These are phyloP conservation scores for Lichtheimia ornata DNA, from an alignment of 371 early-diverging fungal genomes.

Conservation along the genomic window DNA sequence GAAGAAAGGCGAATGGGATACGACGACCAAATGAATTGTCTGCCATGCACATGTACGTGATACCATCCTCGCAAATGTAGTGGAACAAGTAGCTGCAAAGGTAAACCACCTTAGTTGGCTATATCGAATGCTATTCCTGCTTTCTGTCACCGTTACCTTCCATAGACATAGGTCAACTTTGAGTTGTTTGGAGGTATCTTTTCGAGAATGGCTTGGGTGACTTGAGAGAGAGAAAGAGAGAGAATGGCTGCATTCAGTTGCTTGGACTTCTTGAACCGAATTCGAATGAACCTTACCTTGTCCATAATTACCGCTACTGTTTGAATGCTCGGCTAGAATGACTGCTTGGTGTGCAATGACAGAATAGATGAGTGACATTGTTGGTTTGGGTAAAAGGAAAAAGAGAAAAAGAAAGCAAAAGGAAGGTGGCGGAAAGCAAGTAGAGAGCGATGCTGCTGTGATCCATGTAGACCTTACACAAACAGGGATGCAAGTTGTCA, in stretches of 20 bases:
- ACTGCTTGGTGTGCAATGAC: constrained; percentile 72
- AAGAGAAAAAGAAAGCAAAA: neutral
- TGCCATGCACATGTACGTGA: constrained; percentile 89
- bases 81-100: constrained; percentile 84
- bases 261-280: neutral
- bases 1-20: constrained; percentile 88
- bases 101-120: neutral
- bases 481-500: too few relatives aligned
- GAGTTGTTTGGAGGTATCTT: constrained; percentile 90
- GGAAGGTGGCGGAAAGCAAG: neutral
- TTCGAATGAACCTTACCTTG: constrained; percentile 27
- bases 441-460: too few relatives aligned
- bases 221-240: too few relatives aligned
- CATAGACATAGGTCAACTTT: constrained; percentile 90
- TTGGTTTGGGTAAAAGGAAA: neutral
- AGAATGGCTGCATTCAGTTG: neutral
- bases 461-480: too few relatives aligned
- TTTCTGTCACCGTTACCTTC: constrained; percentile 56
- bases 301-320: constrained; percentile 76
- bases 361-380: constrained; percentile 75
- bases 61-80: constrained; percentile 79
- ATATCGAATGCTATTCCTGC: neutral
- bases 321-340: constrained; percentile 81
- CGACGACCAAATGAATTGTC: constrained; percentile 88
- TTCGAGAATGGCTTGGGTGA: constrained; percentile 86